Conservation (phyloP, 768 basidiomycete species). For the Boletales sp. region DNA sequence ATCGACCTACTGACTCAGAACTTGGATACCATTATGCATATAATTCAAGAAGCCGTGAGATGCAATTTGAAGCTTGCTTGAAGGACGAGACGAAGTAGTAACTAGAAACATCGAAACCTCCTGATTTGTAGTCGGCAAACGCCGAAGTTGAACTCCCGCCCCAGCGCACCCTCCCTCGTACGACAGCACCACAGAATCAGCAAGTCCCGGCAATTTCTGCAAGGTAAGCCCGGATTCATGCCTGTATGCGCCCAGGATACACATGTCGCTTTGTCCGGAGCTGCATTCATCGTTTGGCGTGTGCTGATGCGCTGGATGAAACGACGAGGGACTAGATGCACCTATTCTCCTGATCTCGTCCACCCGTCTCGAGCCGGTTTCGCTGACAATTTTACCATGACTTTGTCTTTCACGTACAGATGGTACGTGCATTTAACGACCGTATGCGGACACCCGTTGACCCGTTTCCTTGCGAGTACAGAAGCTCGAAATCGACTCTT, state of each 20-base stretch:
- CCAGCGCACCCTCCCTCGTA: slow-evolving; percentile 1
- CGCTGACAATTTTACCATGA: slow-evolving; percentile 15
- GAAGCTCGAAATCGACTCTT: slow-evolving; percentile 99
- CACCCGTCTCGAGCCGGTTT: slow-evolving; percentile 2
- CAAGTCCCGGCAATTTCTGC: slow-evolving; percentile 42
- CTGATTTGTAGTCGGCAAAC: slow-evolving; percentile 17
- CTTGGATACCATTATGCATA: too few species aligned
- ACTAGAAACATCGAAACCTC: background rate
- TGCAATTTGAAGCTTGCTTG: too few species aligned
- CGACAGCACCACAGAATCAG: slow-evolving; percentile 18
- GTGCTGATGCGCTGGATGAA: slow-evolving; percentile 41
- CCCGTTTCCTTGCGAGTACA: slow-evolving; percentile 28
- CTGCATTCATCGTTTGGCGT: slow-evolving; percentile 8
- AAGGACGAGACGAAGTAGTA: too few species aligned
- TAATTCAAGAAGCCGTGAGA: too few species aligned
- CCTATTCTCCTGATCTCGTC: slow-evolving; percentile 11
- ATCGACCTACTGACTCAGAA: too few species aligned
- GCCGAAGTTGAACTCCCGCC: slow-evolving; percentile 28
- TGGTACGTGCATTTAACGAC: slow-evolving; percentile 16
- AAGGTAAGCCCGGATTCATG: slow-evolving; percentile 53
- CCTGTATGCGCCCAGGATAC: slow-evolving; percentile 12
- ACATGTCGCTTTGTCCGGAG: background rate
- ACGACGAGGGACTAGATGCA: slow-evolving; percentile 34
- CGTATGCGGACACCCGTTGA: background rate
- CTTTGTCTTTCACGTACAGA: slow-evolving; percentile 9